Evolutionary conservation across 192 early-diverging fungal genomes (phyloP).

Genomic region (Thoreauomyces humboldtii): DNA sequence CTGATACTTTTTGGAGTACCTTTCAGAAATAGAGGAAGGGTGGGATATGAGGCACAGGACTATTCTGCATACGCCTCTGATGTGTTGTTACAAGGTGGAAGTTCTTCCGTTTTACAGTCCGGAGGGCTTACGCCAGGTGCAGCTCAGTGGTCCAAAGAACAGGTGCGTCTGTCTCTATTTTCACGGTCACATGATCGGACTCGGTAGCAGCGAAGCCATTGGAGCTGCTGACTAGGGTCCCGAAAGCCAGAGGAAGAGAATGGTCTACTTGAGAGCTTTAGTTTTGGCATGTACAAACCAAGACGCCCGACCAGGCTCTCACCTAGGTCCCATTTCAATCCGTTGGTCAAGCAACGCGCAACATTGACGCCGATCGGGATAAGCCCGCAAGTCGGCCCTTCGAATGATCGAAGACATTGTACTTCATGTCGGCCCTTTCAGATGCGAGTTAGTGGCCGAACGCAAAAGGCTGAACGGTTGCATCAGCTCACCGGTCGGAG

Average conservation of each 20-base stretch:
- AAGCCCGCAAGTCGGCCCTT: conserved; percentile 87
- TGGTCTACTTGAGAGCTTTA: conserved; percentile 22
- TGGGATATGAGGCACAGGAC: too few species aligned
- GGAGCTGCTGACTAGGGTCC: conserved; percentile 80
- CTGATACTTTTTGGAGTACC: too few species aligned
- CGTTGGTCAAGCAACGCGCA: conserved; percentile 64
- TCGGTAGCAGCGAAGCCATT: conserved; percentile 60
- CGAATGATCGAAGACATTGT: conserved; percentile 53
- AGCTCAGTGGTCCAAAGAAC: conserved; percentile 84
- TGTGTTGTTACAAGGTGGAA: too few species aligned
- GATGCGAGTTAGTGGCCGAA: conserved; percentile 1
- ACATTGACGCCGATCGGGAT: conserved; percentile 72
- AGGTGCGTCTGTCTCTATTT: conserved; percentile 65
- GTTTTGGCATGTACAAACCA: not conserved
- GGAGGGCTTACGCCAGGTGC: conserved; percentile 4
- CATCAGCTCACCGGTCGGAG: conserved; percentile 52
- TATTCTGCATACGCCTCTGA: too few species aligned
- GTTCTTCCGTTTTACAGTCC: not conserved
- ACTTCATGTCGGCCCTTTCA: conserved; percentile 67
- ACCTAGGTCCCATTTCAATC: conserved; percentile 86
- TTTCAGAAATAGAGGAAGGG: too few species aligned
- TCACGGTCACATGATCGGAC: conserved; percentile 42
- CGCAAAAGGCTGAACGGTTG: not conserved
- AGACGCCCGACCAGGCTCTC: conserved; percentile 12
- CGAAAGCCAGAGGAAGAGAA: conserved; percentile 57